These are phyloP conservation scores for Cucurbita pepo DNA, from an alignment of 306 rosid species.

Conservation along the genomic window DNA sequence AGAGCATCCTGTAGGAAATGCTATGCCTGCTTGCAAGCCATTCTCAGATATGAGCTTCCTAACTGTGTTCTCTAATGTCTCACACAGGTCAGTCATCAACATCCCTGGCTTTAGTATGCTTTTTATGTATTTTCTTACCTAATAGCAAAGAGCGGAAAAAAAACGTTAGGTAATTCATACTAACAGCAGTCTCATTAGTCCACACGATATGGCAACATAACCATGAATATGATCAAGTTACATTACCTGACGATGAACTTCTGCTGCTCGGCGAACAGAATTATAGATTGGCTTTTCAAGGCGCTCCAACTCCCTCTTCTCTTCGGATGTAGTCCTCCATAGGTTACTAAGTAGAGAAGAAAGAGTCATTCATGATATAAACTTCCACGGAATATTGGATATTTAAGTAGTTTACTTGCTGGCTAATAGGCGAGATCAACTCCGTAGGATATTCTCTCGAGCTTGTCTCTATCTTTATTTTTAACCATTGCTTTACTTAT, in stretches of 20 bases:
- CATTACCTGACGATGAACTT: conserved; percentile 97
- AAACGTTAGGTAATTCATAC: neutral
- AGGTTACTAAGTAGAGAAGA: conserved; percentile 39
- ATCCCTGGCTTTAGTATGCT: conserved; percentile 83
- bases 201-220: neutral
- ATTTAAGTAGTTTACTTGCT: too few species aligned
- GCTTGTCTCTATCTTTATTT: too few species aligned
- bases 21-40: conserved; percentile 96
- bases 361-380: neutral
- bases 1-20: conserved; percentile 98
- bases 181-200: neutral
- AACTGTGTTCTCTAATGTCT: conserved; percentile 82
- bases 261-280: conserved; percentile 95
- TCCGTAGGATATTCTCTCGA: too few species aligned
- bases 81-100: conserved; percentile 89
- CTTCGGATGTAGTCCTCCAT: conserved; percentile 95
- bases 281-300: conserved; percentile 75
- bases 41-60: conserved; percentile 78
- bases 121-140: conserved; percentile 81
- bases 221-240: conserved; percentile 1
- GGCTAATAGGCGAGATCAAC: too few species aligned
- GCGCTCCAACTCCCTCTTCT: conserved; percentile 96
- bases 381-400: too few species aligned
- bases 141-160: conserved; percentile 2
- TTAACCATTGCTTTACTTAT: too few species aligned